A percentile compares a stretch with the other conserved stretches of the same genome.
Conservation (phyloP, 2,329 filamentous ascomycete species). For the Colletotrichum chlorophyti region DNA sequence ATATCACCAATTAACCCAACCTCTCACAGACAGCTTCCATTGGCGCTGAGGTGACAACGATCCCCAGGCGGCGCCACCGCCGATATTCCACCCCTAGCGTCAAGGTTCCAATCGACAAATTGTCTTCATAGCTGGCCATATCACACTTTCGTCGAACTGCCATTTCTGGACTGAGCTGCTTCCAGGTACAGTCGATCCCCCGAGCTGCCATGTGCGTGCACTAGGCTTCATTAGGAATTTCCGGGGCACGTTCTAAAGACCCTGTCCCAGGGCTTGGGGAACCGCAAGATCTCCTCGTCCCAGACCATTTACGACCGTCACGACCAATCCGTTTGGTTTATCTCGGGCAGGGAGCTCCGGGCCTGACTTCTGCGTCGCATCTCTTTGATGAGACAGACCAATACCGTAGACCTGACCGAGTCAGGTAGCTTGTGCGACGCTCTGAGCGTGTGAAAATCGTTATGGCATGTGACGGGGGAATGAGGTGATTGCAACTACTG, state of each 20-base stretch:
- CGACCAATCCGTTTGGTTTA: neutral
- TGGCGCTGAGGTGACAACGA: neutral
- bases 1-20: constrained; percentile 11
- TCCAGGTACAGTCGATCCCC: constrained; percentile 14
- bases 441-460: neutral
- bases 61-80: constrained; percentile 9
- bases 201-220: neutral
- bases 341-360: constrained; percentile 6
- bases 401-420: too few species aligned
- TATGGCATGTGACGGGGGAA: neutral
- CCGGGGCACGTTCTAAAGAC: constrained; percentile 20
- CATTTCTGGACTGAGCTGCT: constrained; percentile 13
- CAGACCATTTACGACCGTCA: neutral
- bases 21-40: neutral
- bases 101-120: neutral
- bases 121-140: neutral
- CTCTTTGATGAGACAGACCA: too few species aligned
- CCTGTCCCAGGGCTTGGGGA: constrained; percentile 23
- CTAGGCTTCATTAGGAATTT: constrained; percentile 19
- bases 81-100: neutral
- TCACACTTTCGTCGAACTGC: constrained; percentile 7
- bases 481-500: neutral
- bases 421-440: neutral
- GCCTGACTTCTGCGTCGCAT: neutral
- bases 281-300: constrained; percentile 19